These are phyloP conservation scores for Sclerotinia spermophila DNA, from an alignment of 2,329 filamentous ascomycete species.

Conservation along the genomic window DNA sequence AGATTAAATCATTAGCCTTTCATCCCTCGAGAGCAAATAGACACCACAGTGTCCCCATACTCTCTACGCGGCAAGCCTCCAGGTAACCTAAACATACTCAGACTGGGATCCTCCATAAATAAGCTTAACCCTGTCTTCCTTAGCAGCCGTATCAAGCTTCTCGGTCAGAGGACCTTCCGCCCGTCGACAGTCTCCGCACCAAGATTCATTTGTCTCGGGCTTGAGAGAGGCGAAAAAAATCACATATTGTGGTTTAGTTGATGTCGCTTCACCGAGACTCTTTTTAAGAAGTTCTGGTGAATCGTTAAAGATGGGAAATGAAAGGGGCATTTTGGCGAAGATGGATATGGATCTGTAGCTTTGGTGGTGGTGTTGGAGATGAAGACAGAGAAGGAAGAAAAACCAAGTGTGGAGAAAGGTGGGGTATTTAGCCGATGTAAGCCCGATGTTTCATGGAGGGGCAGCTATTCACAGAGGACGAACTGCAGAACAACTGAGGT, in stretches of 20 bases:
- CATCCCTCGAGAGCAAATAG: no score
- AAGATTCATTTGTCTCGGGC: constrained; percentile 1
- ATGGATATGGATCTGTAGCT: neutral
- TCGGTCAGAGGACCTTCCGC: neutral
- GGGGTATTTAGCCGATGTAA: neutral
- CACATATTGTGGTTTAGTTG: constrained; percentile 4
- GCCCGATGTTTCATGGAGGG: neutral
- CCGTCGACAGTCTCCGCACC: constrained; percentile 8
- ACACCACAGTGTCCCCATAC: no score
- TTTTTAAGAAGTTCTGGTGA: neutral
- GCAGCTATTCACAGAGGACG: neutral
- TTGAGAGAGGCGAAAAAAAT: constrained; percentile 10
- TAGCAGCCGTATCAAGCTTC: neutral
- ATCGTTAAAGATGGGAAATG: neutral
- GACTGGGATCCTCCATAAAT: constrained; percentile 3
- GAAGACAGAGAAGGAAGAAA: neutral
- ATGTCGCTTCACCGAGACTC: neutral
- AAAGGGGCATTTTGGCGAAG: neutral
- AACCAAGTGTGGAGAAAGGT: neutral
- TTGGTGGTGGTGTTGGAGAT: neutral
- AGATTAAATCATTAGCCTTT: neutral
- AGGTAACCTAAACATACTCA: neutral
- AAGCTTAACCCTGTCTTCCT: constrained; percentile 2
- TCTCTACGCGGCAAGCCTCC: neutral
- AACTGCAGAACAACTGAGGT: neutral